phyloP scores from a whole-genome alignment of 148 eudicot genomes.

The Cornus kousa region DNA sequence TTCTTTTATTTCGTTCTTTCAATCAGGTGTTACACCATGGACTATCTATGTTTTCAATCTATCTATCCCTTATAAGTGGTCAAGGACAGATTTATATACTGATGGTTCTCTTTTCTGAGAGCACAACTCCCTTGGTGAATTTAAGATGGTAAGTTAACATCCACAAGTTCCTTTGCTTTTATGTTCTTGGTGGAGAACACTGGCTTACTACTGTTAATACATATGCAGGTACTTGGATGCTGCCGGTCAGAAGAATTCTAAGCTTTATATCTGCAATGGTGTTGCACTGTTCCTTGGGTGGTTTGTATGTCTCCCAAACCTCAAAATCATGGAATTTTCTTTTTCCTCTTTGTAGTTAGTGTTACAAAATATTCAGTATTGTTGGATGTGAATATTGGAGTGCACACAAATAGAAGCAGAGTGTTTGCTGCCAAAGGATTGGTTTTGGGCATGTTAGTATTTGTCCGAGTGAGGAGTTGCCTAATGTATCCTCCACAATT shows the following conservation, averaged over 20 bases:
- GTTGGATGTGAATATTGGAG: background rate
- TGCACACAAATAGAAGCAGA: too few relatives aligned
- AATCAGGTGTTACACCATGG: slow-evolving; percentile 80
- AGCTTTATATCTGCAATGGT: slow-evolving; percentile 71
- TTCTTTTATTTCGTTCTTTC: slow-evolving; percentile 5
- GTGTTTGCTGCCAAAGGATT: background rate
- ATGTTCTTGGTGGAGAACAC: background rate
- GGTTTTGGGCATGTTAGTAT: background rate
- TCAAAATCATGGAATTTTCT: slow-evolving; percentile 40
- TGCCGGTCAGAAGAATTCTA: slow-evolving; percentile 77
- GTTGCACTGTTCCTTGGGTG: slow-evolving; percentile 80
- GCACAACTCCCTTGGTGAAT: slow-evolving; percentile 89
- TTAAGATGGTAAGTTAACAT: slow-evolving; percentile 68
- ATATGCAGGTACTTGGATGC: slow-evolving; percentile 77
- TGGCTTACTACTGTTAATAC: slow-evolving; percentile 2
- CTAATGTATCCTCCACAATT: background rate
- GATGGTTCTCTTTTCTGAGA: slow-evolving; percentile 85
- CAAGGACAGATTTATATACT: slow-evolving; percentile 62
- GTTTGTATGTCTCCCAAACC: slow-evolving; percentile 55
- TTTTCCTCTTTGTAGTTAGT: background rate
- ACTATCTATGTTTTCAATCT: slow-evolving; percentile 63
- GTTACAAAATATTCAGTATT: background rate
- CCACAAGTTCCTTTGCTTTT: background rate
- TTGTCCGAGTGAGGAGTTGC: background rate
- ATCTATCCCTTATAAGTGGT: slow-evolving; percentile 62